Evolutionary conservation across 768 basidiomycete genomes (phyloP).

Genomic region (Pluteus cervinus): DNA sequence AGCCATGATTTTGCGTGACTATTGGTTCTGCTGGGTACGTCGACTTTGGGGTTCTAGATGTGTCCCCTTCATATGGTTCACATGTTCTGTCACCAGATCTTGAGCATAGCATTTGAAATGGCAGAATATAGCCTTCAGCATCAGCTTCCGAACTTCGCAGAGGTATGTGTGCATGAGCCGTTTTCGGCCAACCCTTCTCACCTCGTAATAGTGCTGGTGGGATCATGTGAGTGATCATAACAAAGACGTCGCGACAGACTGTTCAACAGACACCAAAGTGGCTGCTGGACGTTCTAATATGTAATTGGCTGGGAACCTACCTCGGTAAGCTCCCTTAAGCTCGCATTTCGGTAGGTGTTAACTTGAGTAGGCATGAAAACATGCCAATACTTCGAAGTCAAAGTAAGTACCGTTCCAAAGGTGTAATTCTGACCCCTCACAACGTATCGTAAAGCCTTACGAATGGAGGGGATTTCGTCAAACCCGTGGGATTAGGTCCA

Average conservation of each 20-base stretch:
- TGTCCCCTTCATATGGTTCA: too few species aligned
- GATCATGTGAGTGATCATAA: constrained; percentile 60
- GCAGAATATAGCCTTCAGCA: constrained; percentile 87
- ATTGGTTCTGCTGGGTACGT: constrained; percentile 90
- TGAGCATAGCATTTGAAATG: constrained; percentile 83
- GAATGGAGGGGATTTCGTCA: constrained; percentile 82
- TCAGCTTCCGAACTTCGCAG: constrained; percentile 82
- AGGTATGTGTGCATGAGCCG: constrained; percentile 42
- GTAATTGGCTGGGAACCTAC: constrained; percentile 87
- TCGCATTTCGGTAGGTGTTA: constrained; percentile 8
- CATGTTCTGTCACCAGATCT: constrained; percentile 44
- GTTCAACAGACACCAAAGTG: constrained; percentile 42
- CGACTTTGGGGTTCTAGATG: constrained; percentile 3
- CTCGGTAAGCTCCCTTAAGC: constrained; percentile 40
- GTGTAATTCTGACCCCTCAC: constrained; percentile 9
- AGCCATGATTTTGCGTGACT: constrained; percentile 83
- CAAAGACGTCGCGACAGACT: too few species aligned
- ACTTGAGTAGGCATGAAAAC: constrained; percentile 67
- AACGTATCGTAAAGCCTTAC: constrained; percentile 50
- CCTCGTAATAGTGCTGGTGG: constrained; percentile 74
- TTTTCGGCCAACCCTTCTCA: constrained; percentile 10
- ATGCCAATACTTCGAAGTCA: constrained; percentile 84
- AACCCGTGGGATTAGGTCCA: constrained; percentile 70
- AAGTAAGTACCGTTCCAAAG: constrained; percentile 38
- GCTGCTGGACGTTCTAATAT: constrained; percentile 80